Evolutionary conservation across 495 filamentous ascomycete genomes (phyloP).

Genomic region (Trichoderma parareesei): DNA sequence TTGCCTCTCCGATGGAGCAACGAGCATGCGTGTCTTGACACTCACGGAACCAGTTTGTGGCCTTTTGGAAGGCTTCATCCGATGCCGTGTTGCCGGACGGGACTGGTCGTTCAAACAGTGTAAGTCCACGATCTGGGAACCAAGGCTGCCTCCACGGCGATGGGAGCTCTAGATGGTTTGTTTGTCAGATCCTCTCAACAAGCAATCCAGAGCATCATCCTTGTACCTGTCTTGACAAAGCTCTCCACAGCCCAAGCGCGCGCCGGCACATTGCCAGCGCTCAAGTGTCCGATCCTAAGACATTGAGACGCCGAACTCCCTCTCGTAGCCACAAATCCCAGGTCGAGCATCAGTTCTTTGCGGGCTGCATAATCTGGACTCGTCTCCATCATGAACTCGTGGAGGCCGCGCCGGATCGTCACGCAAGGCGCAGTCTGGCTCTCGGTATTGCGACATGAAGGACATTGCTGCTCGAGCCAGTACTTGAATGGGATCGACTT

Average conservation of each 20-base stretch:
- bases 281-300: not conserved
- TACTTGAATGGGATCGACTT: not conserved
- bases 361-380: not conserved
- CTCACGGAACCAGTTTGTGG: not conserved
- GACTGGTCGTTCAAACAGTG: not conserved
- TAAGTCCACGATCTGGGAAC: not conserved
- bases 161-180: not conserved
- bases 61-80: not conserved
- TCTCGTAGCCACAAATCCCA: not conserved
- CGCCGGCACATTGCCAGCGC: not conserved
- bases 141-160: conserved; percentile 6
- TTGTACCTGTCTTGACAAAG: not conserved
- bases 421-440: not conserved
- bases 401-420: not conserved
- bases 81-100: not conserved
- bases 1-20: not conserved
- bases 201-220: not conserved
- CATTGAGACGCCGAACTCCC: not conserved
- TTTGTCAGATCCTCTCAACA: not conserved
- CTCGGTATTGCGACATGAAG: not conserved
- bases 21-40: not conserved
- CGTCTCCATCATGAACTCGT: not conserved
- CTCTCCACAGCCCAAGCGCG: not conserved
- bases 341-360: not conserved
- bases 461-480: not conserved